phyloP scores from a whole-genome alignment of 2,329 filamentous ascomycete species.

The Coleophoma eucalyptorum region DNA sequence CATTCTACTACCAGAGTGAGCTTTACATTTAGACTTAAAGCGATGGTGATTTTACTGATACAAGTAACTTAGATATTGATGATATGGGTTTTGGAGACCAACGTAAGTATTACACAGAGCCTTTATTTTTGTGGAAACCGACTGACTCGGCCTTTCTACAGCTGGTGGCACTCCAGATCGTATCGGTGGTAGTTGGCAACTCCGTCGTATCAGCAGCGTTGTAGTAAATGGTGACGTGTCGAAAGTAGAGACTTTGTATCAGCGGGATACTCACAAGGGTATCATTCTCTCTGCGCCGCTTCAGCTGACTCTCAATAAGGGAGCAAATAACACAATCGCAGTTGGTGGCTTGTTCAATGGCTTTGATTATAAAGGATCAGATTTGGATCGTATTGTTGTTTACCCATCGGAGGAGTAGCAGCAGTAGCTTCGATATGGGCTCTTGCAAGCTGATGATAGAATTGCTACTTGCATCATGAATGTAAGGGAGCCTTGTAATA shows the following conservation, averaged over 20 bases:
- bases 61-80: slow-evolving; percentile 37
- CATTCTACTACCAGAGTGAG: slow-evolving; percentile 50
- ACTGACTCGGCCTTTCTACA: not conserved
- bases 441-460: too few species aligned
- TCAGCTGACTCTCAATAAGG: slow-evolving; percentile 47
- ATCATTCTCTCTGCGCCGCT: slow-evolving; percentile 56
- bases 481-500: too few species aligned
- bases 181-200: slow-evolving; percentile 55
- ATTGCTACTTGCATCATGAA: too few species aligned
- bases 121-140: not conserved
- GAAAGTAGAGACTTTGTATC: slow-evolving; percentile 44
- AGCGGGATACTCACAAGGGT: slow-evolving; percentile 55
- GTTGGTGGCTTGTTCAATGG: slow-evolving; percentile 55
- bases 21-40: not conserved
- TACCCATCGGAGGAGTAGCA: slow-evolving; percentile 46
- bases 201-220: slow-evolving; percentile 56
- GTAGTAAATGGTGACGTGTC: slow-evolving; percentile 50
- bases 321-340: slow-evolving; percentile 47
- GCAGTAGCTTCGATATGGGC: too few species aligned
- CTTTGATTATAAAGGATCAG: slow-evolving; percentile 51
- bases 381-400: slow-evolving; percentile 56
- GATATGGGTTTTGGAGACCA: slow-evolving; percentile 54
- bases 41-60: not conserved
- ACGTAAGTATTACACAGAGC: not conserved
- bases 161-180: slow-evolving; percentile 53